Conservation (phyloP, 2,329 filamentous ascomycete species). For the Lasiodiplodia citricola region DNA sequence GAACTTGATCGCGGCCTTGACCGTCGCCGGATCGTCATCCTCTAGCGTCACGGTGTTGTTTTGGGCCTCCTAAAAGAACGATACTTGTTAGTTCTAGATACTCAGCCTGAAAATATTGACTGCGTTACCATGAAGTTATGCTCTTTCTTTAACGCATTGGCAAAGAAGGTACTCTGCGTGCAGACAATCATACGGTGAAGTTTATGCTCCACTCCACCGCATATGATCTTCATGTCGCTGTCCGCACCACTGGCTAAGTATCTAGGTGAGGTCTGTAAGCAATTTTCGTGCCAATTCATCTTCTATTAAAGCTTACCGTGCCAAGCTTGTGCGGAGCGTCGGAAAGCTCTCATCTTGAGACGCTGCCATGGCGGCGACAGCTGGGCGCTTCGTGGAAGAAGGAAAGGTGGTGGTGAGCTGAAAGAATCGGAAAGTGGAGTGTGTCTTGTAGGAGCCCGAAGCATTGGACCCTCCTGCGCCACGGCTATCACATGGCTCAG, state of each 20-base stretch:
- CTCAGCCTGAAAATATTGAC: neutral
- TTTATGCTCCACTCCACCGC: neutral
- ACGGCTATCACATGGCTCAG: neutral
- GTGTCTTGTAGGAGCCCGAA: neutral
- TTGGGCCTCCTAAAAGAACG: neutral
- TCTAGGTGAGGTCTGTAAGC: neutral
- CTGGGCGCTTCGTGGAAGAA: neutral
- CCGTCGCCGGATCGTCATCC: neutral
- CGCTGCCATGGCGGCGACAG: neutral
- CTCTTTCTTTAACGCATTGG: neutral
- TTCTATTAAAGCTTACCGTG: neutral
- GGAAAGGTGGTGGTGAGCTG: neutral
- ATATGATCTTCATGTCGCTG: slow-evolving; percentile 4
- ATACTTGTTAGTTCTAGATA: neutral
- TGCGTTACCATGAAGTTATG: neutral
- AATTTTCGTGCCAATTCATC: neutral
- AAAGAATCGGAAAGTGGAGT: neutral
- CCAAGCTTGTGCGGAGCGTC: neutral
- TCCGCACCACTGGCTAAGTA: neutral
- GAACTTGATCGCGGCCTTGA: neutral
- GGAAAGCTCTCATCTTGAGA: neutral
- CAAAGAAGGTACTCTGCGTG: neutral
- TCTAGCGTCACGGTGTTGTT: neutral
- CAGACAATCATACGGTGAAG: neutral
- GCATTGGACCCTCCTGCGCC: neutral